A percentile compares a stretch with the other conserved stretches of the same genome.
These are phyloP conservation scores for Viola pubescens DNA, from an alignment of 441 rosid genomes.

Conservation along the genomic window DNA sequence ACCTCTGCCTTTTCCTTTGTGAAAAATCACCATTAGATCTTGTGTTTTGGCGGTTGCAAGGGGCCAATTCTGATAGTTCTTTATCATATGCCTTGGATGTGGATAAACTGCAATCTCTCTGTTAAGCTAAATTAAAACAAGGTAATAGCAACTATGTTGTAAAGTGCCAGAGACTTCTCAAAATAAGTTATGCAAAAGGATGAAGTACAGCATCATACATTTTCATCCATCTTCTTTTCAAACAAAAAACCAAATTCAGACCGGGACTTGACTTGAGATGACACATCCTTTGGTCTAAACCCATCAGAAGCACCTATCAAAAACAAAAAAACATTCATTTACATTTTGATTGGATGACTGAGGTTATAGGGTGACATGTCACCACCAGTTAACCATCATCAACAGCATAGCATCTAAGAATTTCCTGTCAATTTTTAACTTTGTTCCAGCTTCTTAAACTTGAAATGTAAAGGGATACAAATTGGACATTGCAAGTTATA, in stretches of 20 bases:
- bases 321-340: conserved; percentile 16
- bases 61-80: conserved; percentile 33
- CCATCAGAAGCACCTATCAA: conserved; percentile 35
- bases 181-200: conserved; percentile 9
- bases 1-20: conserved; percentile 18
- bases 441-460: conserved; percentile 1
- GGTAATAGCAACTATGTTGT: conserved; percentile 11
- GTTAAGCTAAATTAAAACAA: conserved; percentile 27
- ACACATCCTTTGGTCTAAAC: conserved; percentile 26
- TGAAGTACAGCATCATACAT: conserved; percentile 34
- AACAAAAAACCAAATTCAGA: conserved; percentile 43
- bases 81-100: conserved; percentile 30
- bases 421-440: background rate
- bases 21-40: conserved; percentile 26
- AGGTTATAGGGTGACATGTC: background rate
- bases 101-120: conserved; percentile 32
- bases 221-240: conserved; percentile 35
- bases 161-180: conserved; percentile 12
- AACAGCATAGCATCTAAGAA: background rate
- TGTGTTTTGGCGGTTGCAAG: conserved; percentile 22
- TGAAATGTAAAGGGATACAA: background rate
- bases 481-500: conserved; percentile 7
- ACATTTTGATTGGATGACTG: background rate
- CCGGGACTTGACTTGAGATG: conserved; percentile 29
- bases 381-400: background rate